A percentile compares a stretch with the other conserved stretches of the same genome.
These are phyloP conservation scores for Spencermartinsiella ligniputridi DNA, from an alignment of 1,139 yeast genomes.

Conservation along the genomic window DNA sequence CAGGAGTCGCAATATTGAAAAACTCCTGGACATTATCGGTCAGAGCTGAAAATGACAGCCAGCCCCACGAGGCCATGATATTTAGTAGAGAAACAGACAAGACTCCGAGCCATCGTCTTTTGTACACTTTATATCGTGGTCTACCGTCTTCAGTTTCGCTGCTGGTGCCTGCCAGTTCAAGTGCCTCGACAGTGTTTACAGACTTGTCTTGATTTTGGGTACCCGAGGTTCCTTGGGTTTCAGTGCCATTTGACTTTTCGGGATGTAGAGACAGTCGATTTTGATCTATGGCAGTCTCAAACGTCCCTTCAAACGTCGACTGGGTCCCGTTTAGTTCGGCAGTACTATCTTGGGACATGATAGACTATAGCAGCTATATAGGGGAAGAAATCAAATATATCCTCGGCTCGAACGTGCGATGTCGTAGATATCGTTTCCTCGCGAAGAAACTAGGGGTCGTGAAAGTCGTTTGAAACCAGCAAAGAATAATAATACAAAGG, in stretches of 20 bases:
- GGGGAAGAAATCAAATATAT: too few relatives aligned
- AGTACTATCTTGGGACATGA: too few relatives aligned
- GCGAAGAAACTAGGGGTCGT: too few relatives aligned
- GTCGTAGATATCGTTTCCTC: too few relatives aligned
- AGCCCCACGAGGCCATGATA: constrained; percentile 34
- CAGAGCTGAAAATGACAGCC: constrained; percentile 35
- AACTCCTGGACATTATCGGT: constrained; percentile 25
- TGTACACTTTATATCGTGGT: constrained; percentile 25
- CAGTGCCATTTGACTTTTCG: neutral
- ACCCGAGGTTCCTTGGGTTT: neutral
- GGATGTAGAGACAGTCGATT: too few relatives aligned
- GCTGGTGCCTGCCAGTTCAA: neutral
- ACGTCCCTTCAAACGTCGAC: too few relatives aligned
- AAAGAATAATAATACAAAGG: too few relatives aligned
- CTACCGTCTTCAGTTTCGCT: neutral
- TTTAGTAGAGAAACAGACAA: constrained; percentile 30
- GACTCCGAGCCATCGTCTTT: constrained; percentile 35
- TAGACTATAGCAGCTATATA: too few relatives aligned
- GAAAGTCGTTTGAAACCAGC: too few relatives aligned
- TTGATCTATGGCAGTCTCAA: too few relatives aligned
- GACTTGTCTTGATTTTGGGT: neutral
- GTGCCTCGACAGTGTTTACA: neutral
- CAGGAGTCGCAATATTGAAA: constrained; percentile 24
- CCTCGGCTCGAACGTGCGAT: too few relatives aligned
- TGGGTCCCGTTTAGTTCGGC: too few relatives aligned